These are phyloP conservation scores for Mycena venus DNA, from an alignment of 768 basidiomycete species.

Conservation along the genomic window DNA sequence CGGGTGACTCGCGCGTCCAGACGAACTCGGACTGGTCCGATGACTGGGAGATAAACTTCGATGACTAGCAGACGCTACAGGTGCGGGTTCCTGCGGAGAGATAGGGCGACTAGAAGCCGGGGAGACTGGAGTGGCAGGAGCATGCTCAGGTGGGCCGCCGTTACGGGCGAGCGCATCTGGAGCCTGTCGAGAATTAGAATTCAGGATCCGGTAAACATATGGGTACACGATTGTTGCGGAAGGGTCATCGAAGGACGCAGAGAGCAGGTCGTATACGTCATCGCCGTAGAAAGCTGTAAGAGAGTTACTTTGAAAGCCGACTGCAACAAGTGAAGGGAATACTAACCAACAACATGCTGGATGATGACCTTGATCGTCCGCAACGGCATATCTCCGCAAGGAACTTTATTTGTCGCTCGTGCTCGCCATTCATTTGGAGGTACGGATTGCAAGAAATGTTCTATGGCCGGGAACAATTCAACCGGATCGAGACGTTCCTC, in stretches of 20 bases:
- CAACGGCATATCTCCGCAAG: slow-evolving; percentile 97
- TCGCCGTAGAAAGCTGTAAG: slow-evolving; percentile 83
- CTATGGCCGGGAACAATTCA: slow-evolving; percentile 91
- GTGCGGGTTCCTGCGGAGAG: slow-evolving; percentile 76
- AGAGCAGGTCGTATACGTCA: slow-evolving; percentile 91
- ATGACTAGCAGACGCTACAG: slow-evolving; percentile 61
- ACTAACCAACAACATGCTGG: slow-evolving; percentile 95
- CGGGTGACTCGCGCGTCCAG: slow-evolving; percentile 60
- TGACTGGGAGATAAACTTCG: slow-evolving; percentile 73
- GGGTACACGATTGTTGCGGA: slow-evolving; percentile 97
- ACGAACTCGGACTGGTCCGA: slow-evolving; percentile 75
- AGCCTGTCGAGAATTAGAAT: slow-evolving; percentile 67
- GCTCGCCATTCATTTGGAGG: slow-evolving; percentile 97
- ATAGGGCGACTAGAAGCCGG: slow-evolving; percentile 77
- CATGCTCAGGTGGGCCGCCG: slow-evolving; percentile 49
- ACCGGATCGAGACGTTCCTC: slow-evolving; percentile 87
- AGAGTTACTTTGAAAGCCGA: slow-evolving; percentile 21
- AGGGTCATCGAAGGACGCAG: slow-evolving; percentile 93
- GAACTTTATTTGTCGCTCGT: slow-evolving; percentile 89
- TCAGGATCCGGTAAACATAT: slow-evolving; percentile 93
- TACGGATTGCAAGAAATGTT: slow-evolving; percentile 93
- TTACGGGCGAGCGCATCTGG: slow-evolving; percentile 52
- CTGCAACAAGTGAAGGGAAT: not conserved
- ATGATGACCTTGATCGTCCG: slow-evolving; percentile 98
- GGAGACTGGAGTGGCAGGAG: slow-evolving; percentile 62